Evolutionary conservation across 306 rosid species (phyloP).

Genomic region (Coriaria nepalensis): DNA sequence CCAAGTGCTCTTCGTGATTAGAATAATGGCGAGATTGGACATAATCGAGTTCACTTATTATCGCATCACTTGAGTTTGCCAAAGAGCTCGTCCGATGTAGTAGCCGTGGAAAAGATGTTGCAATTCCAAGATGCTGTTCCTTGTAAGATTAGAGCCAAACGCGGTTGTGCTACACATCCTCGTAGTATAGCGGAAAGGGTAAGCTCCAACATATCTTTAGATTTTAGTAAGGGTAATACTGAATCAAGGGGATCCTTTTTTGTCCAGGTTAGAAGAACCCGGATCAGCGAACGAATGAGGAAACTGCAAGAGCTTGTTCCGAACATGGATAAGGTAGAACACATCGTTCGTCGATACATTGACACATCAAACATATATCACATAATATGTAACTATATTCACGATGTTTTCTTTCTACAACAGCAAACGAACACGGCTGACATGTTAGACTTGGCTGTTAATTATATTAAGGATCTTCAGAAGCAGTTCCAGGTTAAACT

Average conservation of each 20-base stretch:
- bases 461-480: slow-evolving; percentile 83
- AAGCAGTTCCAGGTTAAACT: slow-evolving; percentile 61
- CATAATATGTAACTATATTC: slow-evolving; percentile 10
- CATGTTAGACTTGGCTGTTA: slow-evolving; percentile 94
- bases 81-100: slow-evolving; percentile 45
- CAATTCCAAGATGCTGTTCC: slow-evolving; percentile 85
- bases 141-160: slow-evolving; percentile 84
- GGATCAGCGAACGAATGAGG: slow-evolving; percentile 89
- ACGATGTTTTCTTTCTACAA: slow-evolving; percentile 14
- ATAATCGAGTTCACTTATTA: slow-evolving; percentile 35
- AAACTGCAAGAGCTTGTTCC: slow-evolving; percentile 95
- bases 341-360: neutral
- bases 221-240: neutral
- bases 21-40: slow-evolving; percentile 40
- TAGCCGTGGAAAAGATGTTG: slow-evolving; percentile 53
- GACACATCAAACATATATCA: neutral
- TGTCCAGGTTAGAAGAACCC: slow-evolving; percentile 74
- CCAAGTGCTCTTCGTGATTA: slow-evolving; percentile 15
- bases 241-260: neutral
- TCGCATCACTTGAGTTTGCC: slow-evolving; percentile 80
- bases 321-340: slow-evolving; percentile 83
- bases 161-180: slow-evolving; percentile 98
- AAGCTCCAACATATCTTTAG: neutral
- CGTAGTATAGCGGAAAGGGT: slow-evolving; percentile 98
- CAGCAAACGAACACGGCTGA: slow-evolving; percentile 99